Evolutionary conservation across 441 rosid genomes (phyloP).

Genomic region (Arabidopsis lyrata): DNA sequence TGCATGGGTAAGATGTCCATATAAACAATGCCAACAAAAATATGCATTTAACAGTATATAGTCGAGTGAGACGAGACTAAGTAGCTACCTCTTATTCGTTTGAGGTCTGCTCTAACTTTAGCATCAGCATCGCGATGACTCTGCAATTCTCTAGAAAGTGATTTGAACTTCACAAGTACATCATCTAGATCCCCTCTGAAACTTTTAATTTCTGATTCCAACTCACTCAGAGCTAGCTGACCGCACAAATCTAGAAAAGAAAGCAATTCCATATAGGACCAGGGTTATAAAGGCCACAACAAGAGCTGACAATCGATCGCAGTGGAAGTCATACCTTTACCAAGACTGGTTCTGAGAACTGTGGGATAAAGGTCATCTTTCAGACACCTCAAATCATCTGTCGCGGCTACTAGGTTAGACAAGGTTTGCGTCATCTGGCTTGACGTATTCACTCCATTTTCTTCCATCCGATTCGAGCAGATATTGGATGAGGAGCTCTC

Average conservation of each 20-base stretch:
- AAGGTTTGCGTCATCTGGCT: slow-evolving; percentile 58
- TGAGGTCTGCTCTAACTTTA: slow-evolving; percentile 73
- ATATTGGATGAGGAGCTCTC: slow-evolving; percentile 71
- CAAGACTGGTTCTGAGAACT: slow-evolving; percentile 56
- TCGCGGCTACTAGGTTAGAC: slow-evolving; percentile 55
- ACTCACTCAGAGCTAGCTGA: slow-evolving; percentile 57
- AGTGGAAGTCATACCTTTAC: slow-evolving; percentile 54
- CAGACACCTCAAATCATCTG: slow-evolving; percentile 62
- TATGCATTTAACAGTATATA: slow-evolving; percentile 21
- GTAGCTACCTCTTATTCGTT: slow-evolving; percentile 71
- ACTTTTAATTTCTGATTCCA: slow-evolving; percentile 65
- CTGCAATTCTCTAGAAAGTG: slow-evolving; percentile 71
- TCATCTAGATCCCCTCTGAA: slow-evolving; percentile 69
- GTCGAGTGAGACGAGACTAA: slow-evolving; percentile 25
- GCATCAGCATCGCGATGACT: slow-evolving; percentile 66
- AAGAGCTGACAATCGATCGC: slow-evolving; percentile 15
- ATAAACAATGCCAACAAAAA: slow-evolving; percentile 10
- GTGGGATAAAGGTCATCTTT: slow-evolving; percentile 69
- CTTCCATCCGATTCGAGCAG: slow-evolving; percentile 55
- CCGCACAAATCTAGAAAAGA: slow-evolving; percentile 60
- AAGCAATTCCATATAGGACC: slow-evolving; percentile 39
- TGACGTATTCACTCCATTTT: slow-evolving; percentile 48
- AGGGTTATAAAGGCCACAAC: slow-evolving; percentile 15
- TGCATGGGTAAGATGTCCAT: neutral
- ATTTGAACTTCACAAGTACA: slow-evolving; percentile 74